Conservation (phyloP, 2,329 filamentous ascomycete species). For the Aurifilum marmelostoma region DNA sequence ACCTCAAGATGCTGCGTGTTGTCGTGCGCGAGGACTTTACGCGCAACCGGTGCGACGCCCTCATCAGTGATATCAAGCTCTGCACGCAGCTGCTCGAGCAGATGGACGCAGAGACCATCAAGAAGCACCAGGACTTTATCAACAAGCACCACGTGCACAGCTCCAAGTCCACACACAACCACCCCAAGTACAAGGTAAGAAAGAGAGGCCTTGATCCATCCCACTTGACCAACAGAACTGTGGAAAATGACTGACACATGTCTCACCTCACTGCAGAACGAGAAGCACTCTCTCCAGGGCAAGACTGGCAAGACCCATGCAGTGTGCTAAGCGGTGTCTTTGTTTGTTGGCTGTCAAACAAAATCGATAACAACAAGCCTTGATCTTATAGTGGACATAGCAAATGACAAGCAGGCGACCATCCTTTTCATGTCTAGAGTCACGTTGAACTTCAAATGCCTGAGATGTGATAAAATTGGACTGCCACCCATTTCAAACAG, state of each 20-base stretch:
- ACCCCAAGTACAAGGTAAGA: constrained; percentile 53
- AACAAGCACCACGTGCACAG: constrained; percentile 57
- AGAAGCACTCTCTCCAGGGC: constrained; percentile 85
- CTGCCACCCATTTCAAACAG: background rate
- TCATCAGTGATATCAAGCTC: constrained; percentile 79
- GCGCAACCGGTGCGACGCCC: constrained; percentile 75
- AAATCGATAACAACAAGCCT: background rate
- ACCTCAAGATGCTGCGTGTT: constrained; percentile 87
- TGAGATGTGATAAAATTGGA: background rate
- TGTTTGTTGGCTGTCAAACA: too few relatives aligned
- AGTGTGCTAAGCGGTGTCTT: constrained; percentile 63
- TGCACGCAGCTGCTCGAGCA: constrained; percentile 71
- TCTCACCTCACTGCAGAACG: constrained; percentile 51
- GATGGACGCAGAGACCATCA: constrained; percentile 73
- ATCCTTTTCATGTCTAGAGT: background rate
- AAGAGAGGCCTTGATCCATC: too few relatives aligned
- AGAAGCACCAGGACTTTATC: constrained; percentile 70
- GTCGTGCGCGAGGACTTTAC: constrained; percentile 94
- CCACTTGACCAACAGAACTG: too few relatives aligned
- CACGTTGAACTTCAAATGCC: background rate
- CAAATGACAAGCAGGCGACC: background rate
- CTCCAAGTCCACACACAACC: constrained; percentile 56
- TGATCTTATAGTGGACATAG: background rate
- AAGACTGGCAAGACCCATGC: constrained; percentile 90
- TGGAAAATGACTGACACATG: constrained; percentile 24